Conservation (phyloP, 352 stramenopile species). For the Globisporangium mamillatum region DNA sequence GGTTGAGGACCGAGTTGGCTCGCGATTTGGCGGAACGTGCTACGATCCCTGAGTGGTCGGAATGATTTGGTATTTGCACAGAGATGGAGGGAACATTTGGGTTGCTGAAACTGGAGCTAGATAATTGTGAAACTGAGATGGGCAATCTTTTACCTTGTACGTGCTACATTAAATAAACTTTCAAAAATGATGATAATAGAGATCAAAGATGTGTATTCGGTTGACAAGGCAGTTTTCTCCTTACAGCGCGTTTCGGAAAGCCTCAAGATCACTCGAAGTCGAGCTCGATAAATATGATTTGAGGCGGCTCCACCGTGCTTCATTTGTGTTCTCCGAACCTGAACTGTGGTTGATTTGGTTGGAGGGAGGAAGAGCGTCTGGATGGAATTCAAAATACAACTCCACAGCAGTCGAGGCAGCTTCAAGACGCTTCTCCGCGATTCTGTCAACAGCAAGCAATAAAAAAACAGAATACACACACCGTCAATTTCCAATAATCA, state of each 20-base stretch:
- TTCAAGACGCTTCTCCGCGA: constrained; percentile 41
- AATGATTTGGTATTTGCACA: not conserved
- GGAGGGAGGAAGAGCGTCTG: not conserved
- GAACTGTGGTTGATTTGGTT: not conserved
- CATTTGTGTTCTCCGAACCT: not conserved
- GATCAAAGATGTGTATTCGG: not conserved
- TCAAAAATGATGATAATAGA: not conserved
- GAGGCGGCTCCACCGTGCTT: not conserved
- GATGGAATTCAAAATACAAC: constrained; percentile 40
- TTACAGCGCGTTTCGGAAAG: constrained; percentile 7
- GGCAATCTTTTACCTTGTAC: not conserved
- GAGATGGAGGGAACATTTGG: not conserved
- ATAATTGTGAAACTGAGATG: too few relatives aligned
- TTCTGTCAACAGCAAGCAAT: constrained; percentile 16
- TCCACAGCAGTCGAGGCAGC: constrained; percentile 31
- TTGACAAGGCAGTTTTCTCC: not conserved
- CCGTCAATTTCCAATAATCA: not conserved
- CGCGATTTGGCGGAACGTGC: not conserved
- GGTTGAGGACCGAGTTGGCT: not conserved
- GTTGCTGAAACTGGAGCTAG: not conserved
- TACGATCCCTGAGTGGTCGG: not conserved
- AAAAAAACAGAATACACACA: constrained; percentile 2
- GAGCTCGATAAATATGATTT: constrained; percentile 2
- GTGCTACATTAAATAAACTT: not conserved
- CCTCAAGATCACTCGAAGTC: constrained; percentile 5